Percentiles rank a stretch among this genome's conserved stretches.
phyloP scores from a whole-genome alignment of 768 basidiomycete genomes.

The Tylopilus balloui region DNA sequence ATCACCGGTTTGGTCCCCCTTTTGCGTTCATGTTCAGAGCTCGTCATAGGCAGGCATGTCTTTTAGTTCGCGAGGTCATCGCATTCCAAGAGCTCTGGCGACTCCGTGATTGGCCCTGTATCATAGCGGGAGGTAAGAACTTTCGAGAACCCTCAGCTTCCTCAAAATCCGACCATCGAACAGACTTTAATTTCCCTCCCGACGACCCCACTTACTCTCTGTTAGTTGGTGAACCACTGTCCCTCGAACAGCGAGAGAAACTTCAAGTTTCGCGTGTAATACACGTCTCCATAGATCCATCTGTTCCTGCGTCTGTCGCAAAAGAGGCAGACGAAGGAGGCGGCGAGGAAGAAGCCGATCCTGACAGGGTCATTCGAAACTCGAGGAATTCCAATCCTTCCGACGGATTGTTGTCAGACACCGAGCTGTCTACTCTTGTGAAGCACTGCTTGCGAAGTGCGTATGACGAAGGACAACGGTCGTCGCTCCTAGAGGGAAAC shows the following conservation, averaged over 20 bases:
- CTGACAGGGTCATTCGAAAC: constrained; percentile 69
- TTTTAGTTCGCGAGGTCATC: constrained; percentile 62
- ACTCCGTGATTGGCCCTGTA: constrained; percentile 63
- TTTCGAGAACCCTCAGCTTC: not conserved
- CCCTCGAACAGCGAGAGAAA: constrained; percentile 45
- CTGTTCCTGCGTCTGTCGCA: constrained; percentile 33
- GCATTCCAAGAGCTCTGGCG: constrained; percentile 48
- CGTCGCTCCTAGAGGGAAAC: constrained; percentile 10
- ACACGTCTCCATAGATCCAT: constrained; percentile 64
- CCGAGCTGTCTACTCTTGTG: constrained; percentile 49
- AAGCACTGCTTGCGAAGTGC: constrained; percentile 51
- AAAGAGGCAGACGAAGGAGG: constrained; percentile 35
- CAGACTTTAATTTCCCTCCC: constrained; percentile 91
- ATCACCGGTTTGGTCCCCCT: constrained; percentile 20
- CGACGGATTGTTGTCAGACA: constrained; percentile 66
- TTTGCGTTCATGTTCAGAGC: not conserved
- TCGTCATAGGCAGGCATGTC: constrained; percentile 61
- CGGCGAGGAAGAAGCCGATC: constrained; percentile 43
- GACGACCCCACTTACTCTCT: constrained; percentile 80
- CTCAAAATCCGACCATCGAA: not conserved
- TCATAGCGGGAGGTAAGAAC: constrained; percentile 76
- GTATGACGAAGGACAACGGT: constrained; percentile 54
- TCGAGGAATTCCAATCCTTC: constrained; percentile 52
- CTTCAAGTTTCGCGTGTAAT: constrained; percentile 67
- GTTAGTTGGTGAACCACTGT: constrained; percentile 57